A percentile compares a stretch with the other conserved stretches of the same genome.
Evolutionary conservation across 495 filamentous ascomycete species (phyloP).

Genomic region (Penicillium paradoxum): DNA sequence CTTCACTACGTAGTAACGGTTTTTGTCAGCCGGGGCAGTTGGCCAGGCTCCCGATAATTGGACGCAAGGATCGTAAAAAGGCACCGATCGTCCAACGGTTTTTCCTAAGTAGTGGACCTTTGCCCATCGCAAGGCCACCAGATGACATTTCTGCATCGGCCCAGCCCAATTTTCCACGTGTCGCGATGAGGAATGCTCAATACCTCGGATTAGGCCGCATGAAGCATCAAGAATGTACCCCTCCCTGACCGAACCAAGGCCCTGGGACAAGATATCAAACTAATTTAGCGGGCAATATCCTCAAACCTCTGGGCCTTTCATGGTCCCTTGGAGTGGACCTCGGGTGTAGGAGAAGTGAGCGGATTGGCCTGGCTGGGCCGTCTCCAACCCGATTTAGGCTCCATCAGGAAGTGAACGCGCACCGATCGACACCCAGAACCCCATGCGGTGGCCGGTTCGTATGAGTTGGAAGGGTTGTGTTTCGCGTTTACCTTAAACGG

Average conservation of each 20-base stretch:
- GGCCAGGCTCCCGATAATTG: no score
- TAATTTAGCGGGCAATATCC: not conserved
- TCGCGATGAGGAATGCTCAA: not conserved
- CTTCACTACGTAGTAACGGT: no score
- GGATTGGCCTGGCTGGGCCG: conserved; percentile 13
- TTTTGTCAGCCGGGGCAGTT: no score
- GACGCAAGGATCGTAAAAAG: no score
- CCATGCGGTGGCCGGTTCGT: not conserved
- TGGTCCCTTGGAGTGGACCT: not conserved
- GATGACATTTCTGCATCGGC: no score
- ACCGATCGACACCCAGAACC: conserved; percentile 6
- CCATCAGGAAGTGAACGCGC: conserved; percentile 4
- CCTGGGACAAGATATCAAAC: not conserved
- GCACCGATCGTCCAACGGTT: not conserved
- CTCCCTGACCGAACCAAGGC: not conserved
- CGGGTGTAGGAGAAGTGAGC: conserved; percentile 3
- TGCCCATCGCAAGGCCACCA: no score
- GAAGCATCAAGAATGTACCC: not conserved
- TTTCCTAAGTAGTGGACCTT: not conserved
- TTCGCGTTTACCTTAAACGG: no score
- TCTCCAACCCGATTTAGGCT: conserved; percentile 3
- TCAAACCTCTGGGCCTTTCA: not conserved
- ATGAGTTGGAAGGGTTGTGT: not conserved
- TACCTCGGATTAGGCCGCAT: not conserved
- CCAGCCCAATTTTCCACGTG: not conserved